A percentile compares a stretch with the other conserved stretches of the same genome.
These are phyloP conservation scores for Rhizomucor pusillus DNA, from an alignment of 371 early-diverging fungal genomes.

Conservation along the genomic window DNA sequence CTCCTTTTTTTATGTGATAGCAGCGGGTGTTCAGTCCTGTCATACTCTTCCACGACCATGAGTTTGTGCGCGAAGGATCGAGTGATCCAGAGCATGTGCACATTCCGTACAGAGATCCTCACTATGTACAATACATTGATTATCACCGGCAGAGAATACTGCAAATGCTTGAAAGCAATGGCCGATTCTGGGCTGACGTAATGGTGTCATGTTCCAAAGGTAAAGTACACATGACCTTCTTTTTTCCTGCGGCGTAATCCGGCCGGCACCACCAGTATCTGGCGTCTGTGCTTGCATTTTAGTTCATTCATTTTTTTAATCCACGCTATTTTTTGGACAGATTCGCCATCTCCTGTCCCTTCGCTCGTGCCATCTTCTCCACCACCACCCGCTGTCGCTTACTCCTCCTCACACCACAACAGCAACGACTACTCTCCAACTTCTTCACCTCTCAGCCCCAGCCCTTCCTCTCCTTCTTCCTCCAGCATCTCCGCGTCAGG, in stretches of 20 bases:
- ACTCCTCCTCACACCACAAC: not conserved
- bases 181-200: constrained; percentile 35
- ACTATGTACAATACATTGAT: constrained; percentile 24
- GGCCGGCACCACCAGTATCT: not conserved
- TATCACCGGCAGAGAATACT: constrained; percentile 24
- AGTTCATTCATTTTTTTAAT: not conserved
- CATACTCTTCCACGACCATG: constrained; percentile 38
- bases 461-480: not conserved
- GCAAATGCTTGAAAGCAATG: constrained; percentile 34
- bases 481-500: not conserved
- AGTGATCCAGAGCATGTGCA: constrained; percentile 30
- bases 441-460: constrained; percentile 5
- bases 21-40: constrained; percentile 28
- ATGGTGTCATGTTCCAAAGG: constrained; percentile 20
- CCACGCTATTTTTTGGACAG: not conserved
- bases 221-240: not conserved
- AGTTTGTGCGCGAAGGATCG: constrained; percentile 22
- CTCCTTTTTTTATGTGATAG: no score
- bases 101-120: constrained; percentile 28
- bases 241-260: not conserved
- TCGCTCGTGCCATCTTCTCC: constrained; percentile 15
- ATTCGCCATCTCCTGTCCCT: constrained; percentile 17
- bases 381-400: constrained; percentile 1
- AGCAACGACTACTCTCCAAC: not conserved
- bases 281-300: not conserved